Conservation (phyloP, 23 red algal species). For the Gracilaria vermiculophylla region DNA sequence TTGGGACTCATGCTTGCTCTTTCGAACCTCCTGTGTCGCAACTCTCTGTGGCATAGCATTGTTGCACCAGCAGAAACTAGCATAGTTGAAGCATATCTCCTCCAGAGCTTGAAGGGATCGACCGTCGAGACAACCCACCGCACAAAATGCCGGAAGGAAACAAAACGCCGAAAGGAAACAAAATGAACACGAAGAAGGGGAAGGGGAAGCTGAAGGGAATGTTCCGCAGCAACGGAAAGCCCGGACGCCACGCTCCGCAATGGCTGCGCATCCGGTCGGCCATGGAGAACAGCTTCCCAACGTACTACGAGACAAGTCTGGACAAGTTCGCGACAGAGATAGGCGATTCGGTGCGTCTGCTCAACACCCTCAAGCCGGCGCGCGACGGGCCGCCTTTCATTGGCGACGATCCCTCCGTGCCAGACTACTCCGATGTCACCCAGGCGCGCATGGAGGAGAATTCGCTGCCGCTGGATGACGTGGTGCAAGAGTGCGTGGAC, state of each 20-base stretch:
- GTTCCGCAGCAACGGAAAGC: not conserved
- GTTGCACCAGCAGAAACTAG: no score
- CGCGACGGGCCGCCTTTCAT: not conserved
- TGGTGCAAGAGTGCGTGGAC: slow-evolving; percentile 11
- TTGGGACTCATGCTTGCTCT: no score
- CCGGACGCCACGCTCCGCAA: slow-evolving; percentile 1
- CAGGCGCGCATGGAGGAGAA: slow-evolving; percentile 13
- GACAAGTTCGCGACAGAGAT: slow-evolving; percentile 32
- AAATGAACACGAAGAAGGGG: not conserved
- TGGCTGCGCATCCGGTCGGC: slow-evolving; percentile 4
- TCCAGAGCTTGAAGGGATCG: no score
- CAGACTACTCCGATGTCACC: slow-evolving; percentile 7
- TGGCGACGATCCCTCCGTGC: not conserved
- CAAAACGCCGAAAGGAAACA: no score
- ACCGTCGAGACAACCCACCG: no score
- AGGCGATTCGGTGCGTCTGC: not conserved
- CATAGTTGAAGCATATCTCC: no score
- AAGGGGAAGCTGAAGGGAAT: not conserved
- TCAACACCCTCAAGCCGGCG: slow-evolving; percentile 15
- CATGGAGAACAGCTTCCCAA: slow-evolving; percentile 28
- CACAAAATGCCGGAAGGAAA: no score
- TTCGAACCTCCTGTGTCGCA: no score
- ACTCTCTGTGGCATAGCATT: no score
- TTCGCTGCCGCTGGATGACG: not conserved
- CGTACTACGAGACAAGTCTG: not conserved